These are phyloP conservation scores for Quercus phellos DNA, from an alignment of 331 rosid genomes.

Conservation along the genomic window DNA sequence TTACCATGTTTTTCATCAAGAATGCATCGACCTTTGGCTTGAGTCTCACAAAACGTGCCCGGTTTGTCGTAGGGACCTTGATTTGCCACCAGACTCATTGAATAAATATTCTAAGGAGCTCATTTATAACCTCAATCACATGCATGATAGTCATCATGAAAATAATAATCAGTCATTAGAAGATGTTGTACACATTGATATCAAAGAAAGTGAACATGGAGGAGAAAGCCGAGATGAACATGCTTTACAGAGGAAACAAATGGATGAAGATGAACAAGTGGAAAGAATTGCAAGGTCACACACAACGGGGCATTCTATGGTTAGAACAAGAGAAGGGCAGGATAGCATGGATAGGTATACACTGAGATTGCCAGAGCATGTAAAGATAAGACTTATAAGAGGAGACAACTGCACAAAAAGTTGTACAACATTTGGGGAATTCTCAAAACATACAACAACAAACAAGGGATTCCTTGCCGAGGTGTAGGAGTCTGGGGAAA, in stretches of 20 bases:
- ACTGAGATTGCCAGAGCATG: slow-evolving; percentile 52
- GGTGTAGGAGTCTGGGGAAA: neutral
- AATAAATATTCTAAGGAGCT: neutral
- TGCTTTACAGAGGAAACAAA: neutral
- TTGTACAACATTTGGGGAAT: slow-evolving; percentile 46
- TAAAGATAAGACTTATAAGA: slow-evolving; percentile 28
- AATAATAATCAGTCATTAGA: neutral
- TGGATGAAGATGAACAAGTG: neutral
- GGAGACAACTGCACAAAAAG: slow-evolving; percentile 47
- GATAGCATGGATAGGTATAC: slow-evolving; percentile 38
- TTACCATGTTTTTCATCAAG: slow-evolving; percentile 81
- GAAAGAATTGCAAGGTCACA: slow-evolving; percentile 55
- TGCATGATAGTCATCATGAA: neutral
- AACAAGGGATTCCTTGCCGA: slow-evolving; percentile 38
- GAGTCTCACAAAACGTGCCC: slow-evolving; percentile 74
- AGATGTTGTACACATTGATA: slow-evolving; percentile 34
- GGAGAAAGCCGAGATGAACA: neutral
- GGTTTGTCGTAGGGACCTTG: slow-evolving; percentile 67
- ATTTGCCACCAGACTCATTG: neutral
- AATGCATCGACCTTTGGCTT: slow-evolving; percentile 92
- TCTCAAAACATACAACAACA: slow-evolving; percentile 11
- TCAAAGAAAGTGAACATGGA: slow-evolving; percentile 23
- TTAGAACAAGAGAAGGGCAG: slow-evolving; percentile 25
- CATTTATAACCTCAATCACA: neutral
- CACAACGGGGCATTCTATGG: slow-evolving; percentile 78